Evolutionary conservation across 345 rosid genomes (phyloP), one percentile per base, ranked within the genome.

Genomic region (Theobroma cacao): DNA sequence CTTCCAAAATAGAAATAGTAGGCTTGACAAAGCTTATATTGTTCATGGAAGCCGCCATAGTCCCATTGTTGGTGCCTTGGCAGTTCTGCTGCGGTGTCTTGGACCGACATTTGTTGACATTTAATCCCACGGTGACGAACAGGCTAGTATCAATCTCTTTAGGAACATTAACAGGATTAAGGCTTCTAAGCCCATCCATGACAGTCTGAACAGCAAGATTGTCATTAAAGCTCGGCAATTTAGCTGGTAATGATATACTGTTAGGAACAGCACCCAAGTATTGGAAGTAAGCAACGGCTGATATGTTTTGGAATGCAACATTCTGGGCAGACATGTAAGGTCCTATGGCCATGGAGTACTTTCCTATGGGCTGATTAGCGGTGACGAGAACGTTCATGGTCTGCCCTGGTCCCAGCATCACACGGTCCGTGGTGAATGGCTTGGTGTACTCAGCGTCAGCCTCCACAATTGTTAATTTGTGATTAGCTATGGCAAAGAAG

Each of bases 361-460:
- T 90, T 82, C 89, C 93, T 15, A 82, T 82, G 59, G 89, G 77
- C 80, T 92, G 97, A 86, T 94, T 92, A 5, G 97, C 93, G 10
- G 91, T 85, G 80, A 92, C 90, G 5, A 94, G 93, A 69, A 94
- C 91, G 74, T 86, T 92, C 84, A 92, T 87, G 4, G 98, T 94
- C 86, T 94, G 98, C 40, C 97, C 98, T 1, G 97, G 97, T 69
- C 90, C 97, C 18, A 94, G 87, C 98, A 94, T 94, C 79, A 94
- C 91, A 1, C 80, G 87, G 74, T 86, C 88, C 2, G 93, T 90
- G 53, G 84, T 63, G 81, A 87, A 92, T 26, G 93, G 92, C 83
- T 94, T 90, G 13, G 93, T 90, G 91, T 92, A 94, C 73, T 88
- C 93, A 13, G 90, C 94, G 83, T 94, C 97, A 8, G 88, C 94